A percentile compares a stretch with the other conserved stretches of the same genome.
phyloP scores from a whole-genome alignment of 305 asterid genomes.

The Ilex paraguariensis region DNA sequence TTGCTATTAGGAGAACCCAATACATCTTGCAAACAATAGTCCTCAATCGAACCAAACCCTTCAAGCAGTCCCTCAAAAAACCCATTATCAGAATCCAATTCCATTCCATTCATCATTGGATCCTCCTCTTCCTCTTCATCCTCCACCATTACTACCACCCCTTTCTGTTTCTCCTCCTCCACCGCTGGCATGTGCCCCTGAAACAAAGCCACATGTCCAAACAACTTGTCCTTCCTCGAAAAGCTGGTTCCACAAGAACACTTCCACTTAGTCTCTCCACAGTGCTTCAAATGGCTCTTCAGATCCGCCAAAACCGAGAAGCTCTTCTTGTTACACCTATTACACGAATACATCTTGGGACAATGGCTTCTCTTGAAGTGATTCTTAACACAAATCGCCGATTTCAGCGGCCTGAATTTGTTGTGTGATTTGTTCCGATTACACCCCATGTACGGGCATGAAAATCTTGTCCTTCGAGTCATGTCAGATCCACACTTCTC shows the following conservation, averaged over 20 bases:
- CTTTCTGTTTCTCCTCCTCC: constrained; percentile 25
- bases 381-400: constrained; percentile 70
- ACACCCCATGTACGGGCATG: constrained; percentile 78
- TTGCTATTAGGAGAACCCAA: constrained; percentile 4
- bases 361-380: constrained; percentile 94
- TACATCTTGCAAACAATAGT: constrained; percentile 39
- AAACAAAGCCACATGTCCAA: constrained; percentile 80
- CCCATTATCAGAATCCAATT: constrained; percentile 5
- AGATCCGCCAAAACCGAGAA: constrained; percentile 84
- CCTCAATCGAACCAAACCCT: constrained; percentile 36
- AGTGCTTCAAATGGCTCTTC: constrained; percentile 82
- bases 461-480: constrained; percentile 38
- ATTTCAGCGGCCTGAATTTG: constrained; percentile 75
- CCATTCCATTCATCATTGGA: constrained; percentile 16
- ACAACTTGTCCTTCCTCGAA: constrained; percentile 81
- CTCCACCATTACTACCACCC: constrained; percentile 6
- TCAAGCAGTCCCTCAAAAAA: constrained; percentile 31
- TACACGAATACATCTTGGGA: constrained; percentile 74
- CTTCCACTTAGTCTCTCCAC: constrained; percentile 82
- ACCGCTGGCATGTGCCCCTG: constrained; percentile 92
- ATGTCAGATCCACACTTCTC: constrained; percentile 22
- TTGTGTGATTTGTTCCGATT: constrained; percentile 60
- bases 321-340: constrained; percentile 65
- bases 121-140: constrained; percentile 21
- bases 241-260: constrained; percentile 82